Conservation (phyloP, 805 yeast genomes). For the Allodekkera sacchari region DNA sequence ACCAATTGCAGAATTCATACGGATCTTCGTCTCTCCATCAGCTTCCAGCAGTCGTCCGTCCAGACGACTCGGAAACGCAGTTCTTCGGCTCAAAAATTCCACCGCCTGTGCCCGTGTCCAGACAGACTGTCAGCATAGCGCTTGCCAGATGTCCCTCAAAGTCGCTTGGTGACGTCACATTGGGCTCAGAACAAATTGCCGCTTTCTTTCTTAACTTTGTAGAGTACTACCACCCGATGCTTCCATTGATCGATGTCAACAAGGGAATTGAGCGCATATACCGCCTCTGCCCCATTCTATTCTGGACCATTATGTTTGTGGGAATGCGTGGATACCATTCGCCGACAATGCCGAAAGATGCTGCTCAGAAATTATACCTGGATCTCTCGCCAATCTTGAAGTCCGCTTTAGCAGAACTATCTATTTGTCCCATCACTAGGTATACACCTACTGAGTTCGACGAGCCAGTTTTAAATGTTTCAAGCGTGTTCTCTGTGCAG, state of each 20-base stretch:
- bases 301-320: slow-evolving; percentile 89
- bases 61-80: neutral
- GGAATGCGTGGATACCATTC: slow-evolving; percentile 60
- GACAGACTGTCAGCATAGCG: slow-evolving; percentile 12
- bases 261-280: slow-evolving; percentile 80
- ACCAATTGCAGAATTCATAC: too few species aligned
- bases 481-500: slow-evolving; percentile 90
- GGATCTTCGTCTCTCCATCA: too few species aligned
- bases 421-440: slow-evolving; percentile 84
- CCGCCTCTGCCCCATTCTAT: slow-evolving; percentile 74
- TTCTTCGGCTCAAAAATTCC: slow-evolving; percentile 11
- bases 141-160: slow-evolving; percentile 52
- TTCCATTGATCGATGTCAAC: slow-evolving; percentile 79
- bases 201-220: slow-evolving; percentile 63
- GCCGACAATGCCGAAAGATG: slow-evolving; percentile 14
- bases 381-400: slow-evolving; percentile 63
- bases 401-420: slow-evolving; percentile 73
- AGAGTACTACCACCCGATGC: slow-evolving; percentile 68
- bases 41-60: neutral
- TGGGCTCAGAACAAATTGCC: slow-evolving; percentile 53
- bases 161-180: slow-evolving; percentile 56
- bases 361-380: slow-evolving; percentile 38
- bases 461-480: slow-evolving; percentile 77
- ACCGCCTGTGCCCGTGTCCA: slow-evolving; percentile 14
- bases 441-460: slow-evolving; percentile 72